Percentiles rank a stretch among this genome's conserved stretches.
Evolutionary conservation across 2,329 filamentous ascomycete species (phyloP).

Genomic region (Chrysoporthe deuterocubensis): DNA sequence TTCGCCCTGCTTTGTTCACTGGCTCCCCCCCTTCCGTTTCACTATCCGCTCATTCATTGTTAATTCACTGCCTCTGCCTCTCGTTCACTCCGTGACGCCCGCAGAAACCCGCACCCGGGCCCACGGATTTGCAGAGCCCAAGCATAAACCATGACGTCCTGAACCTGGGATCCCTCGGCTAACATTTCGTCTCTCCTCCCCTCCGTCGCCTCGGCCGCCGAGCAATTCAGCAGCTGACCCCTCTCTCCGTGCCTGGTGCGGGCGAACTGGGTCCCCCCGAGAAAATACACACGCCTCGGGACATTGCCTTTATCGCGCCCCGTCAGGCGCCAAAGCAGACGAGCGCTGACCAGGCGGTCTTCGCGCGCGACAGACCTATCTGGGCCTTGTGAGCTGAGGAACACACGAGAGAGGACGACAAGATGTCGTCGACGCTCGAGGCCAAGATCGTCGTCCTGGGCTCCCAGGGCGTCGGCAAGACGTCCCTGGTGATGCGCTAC

Average conservation of each 20-base stretch:
- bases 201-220: background rate
- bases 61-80: background rate
- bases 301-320: background rate
- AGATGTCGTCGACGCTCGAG: constrained; percentile 65
- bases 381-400: background rate
- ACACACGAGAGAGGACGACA: constrained; percentile 10
- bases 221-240: too few species aligned
- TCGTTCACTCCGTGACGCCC: background rate
- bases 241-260: background rate
- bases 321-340: too few species aligned
- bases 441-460: constrained; percentile 83
- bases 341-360: too few species aligned
- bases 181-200: background rate
- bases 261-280: background rate
- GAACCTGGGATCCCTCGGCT: constrained; percentile 10
- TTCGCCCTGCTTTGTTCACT: background rate
- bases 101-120: constrained; percentile 1
- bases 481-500: constrained; percentile 75
- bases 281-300: background rate
- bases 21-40: background rate
- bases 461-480: constrained; percentile 80
- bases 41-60: background rate
- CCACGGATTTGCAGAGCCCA: background rate
- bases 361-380: too few species aligned
- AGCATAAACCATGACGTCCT: constrained; percentile 11